These are phyloP conservation scores for Selaginella moellendorffii DNA, from an alignment of 75 land plant species.

Conservation along the genomic window DNA sequence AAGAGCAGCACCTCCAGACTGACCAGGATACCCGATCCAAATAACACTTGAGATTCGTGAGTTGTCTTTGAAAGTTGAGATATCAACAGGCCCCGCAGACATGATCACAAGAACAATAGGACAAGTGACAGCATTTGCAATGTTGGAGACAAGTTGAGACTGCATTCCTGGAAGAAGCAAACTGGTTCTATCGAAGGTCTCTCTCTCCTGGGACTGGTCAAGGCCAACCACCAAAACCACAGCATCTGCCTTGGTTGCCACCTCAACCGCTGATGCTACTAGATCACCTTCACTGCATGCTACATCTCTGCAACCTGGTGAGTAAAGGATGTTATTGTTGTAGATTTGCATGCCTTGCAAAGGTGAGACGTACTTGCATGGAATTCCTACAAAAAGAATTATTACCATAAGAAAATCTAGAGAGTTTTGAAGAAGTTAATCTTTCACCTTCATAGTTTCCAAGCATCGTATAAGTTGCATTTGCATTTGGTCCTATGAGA, in stretches of 20 bases:
- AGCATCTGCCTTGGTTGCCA: constrained; percentile 47
- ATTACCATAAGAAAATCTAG: constrained; percentile 1
- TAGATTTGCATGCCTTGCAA: constrained; percentile 29
- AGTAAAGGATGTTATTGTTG: constrained; percentile 12
- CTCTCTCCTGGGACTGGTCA: constrained; percentile 61
- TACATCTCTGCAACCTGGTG: constrained; percentile 47
- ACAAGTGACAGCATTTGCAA: constrained; percentile 30
- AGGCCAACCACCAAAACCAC: constrained; percentile 63
- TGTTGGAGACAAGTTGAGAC: constrained; percentile 32
- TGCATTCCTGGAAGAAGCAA: constrained; percentile 80
- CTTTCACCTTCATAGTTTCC: constrained; percentile 79
- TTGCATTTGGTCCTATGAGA: constrained; percentile 86
- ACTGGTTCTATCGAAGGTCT: constrained; percentile 59
- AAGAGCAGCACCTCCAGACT: constrained; percentile 83
- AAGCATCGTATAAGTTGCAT: constrained; percentile 64
- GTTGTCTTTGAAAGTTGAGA: constrained; percentile 45
- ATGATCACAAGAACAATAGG: constrained; percentile 66
- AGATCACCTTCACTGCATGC: constrained; percentile 32
- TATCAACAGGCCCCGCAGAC: constrained; percentile 86
- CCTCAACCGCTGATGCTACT: constrained; percentile 33
- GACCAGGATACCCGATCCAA: constrained; percentile 95
- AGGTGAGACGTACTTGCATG: constrained; percentile 48
- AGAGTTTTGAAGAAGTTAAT: background rate
- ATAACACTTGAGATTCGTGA: constrained; percentile 43
- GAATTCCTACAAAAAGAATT: constrained; percentile 59